Conservation (phyloP, 1,284 basidiomycete genomes). For the Apiotrichum veenhuisii region DNA sequence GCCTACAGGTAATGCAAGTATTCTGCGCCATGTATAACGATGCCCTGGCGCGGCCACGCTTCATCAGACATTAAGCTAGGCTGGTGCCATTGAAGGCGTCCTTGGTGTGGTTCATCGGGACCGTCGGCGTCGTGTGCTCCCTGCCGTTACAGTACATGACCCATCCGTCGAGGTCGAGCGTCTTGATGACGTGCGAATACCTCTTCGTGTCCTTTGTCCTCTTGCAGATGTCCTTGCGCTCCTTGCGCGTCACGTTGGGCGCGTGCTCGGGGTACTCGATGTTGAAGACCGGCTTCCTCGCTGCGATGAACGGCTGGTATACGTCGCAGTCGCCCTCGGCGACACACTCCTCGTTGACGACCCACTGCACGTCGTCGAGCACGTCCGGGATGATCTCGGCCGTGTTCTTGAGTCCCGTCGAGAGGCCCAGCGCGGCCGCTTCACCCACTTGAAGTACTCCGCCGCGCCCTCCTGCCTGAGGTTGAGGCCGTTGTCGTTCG, state of each 20-base stretch:
- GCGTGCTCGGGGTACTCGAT: constrained; percentile 33
- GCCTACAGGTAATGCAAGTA: too few relatives aligned
- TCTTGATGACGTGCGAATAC: constrained; percentile 11
- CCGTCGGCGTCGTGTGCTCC: too few relatives aligned
- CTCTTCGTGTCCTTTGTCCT: too few relatives aligned
- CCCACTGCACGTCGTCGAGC: background rate
- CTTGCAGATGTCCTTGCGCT: too few relatives aligned
- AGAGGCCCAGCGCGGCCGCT: constrained; percentile 19
- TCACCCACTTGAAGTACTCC: constrained; percentile 36
- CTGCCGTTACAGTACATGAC: constrained; percentile 9
- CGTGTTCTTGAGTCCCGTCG: constrained; percentile 41
- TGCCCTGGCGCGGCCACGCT: too few relatives aligned
- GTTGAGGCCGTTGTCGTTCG: constrained; percentile 2
- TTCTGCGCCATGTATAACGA: too few relatives aligned
- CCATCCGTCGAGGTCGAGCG: constrained; percentile 3
- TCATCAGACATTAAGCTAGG: too few relatives aligned
- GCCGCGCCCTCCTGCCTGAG: constrained; percentile 22
- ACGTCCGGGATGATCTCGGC: constrained; percentile 9
- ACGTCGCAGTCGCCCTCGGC: constrained; percentile 26
- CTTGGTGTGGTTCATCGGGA: too few relatives aligned
- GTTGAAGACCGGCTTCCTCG: constrained; percentile 31
- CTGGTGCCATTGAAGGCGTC: too few relatives aligned
- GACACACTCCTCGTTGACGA: constrained; percentile 12
- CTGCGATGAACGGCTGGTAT: constrained; percentile 25
- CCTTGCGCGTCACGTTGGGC: too few relatives aligned